Base-by-base conservation (phyloP, 306 rosid species). In the Abrus precatorius region DNA sequence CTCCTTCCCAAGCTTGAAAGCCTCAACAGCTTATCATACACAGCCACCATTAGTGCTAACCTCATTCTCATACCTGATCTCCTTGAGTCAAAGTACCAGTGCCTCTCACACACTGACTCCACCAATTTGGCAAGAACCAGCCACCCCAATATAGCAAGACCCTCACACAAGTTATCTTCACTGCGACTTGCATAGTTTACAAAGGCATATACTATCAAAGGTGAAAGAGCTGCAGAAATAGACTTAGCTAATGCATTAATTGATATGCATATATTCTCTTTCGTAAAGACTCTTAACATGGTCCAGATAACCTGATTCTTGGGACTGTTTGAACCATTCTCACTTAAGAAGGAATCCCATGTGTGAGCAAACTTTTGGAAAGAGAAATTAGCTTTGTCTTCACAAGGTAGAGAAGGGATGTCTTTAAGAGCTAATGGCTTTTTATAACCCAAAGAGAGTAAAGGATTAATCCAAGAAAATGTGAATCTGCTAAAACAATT, bases 51-150 rank as follows among this genome's bases (percentile, higher is more conserved):
- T 43, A 88, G 65, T 13, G 94, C 90, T 1, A 91, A 90, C 72
- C 97, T 84, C 84, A 92, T 90, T 69, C 85, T 84, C 94, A 90
- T 87, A 1, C 92, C 94, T 0, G 82, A 82, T 80, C 91, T 86
- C 84, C 90, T 85, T 32, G 94, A 69, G 32, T 30, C 28, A 48
- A 90, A 90, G 59, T 70, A 81, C 86, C 90, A 91, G 27, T 86
- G 97, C 32, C 92, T 88, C 38, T 91, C 91, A 8, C 82, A 61
- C 73, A 89, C 67, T 9, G 90, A 89, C 14, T 91, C 93, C n/a
- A 86, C 77, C 48, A 83, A 52, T 80, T 86, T 91, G 57, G 79
- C 20, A 5, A 86, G 10, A 76, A 89, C 52, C 34, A 91, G 55
- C 14, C 75, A 74, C 55, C 87, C 89, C 9, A 91, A 33, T 7